Evolutionary conservation across 306 rosid genomes (phyloP).

Genomic region (Castanea mollissima): DNA sequence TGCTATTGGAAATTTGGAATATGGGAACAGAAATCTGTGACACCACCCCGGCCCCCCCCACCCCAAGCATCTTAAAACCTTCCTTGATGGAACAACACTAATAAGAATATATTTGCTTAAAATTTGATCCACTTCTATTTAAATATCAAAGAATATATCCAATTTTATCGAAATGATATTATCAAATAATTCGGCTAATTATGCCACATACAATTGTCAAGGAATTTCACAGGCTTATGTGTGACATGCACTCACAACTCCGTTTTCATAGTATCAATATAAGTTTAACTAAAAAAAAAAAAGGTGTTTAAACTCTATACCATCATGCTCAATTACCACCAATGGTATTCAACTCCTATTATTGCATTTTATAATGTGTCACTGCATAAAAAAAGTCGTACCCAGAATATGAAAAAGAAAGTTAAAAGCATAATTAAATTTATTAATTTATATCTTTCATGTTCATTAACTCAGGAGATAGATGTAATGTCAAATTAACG

Average conservation of each 20-base stretch:
- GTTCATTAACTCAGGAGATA: too few species aligned
- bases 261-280: too few species aligned
- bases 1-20: not conserved
- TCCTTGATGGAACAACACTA: constrained; percentile 30
- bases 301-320: too few species aligned
- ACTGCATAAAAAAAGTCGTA: too few species aligned
- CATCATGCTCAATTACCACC: too few species aligned
- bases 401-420: too few species aligned
- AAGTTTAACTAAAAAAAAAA: too few species aligned
- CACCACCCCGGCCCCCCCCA: not conserved
- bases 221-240: not conserved
- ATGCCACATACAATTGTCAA: not conserved
- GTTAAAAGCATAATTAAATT: too few species aligned
- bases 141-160: constrained; percentile 44
- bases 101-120: constrained; percentile 29
- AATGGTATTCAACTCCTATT: too few species aligned
- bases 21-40: not conserved
- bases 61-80: constrained; percentile 17
- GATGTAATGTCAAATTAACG: too few species aligned
- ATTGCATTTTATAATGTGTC: too few species aligned
- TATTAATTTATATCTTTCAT: too few species aligned
- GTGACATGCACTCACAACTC: not conserved
- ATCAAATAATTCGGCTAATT: constrained; percentile 3
- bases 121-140: constrained; percentile 33
- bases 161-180: constrained; percentile 19